A percentile compares a stretch with the other conserved stretches of the same genome.
These are phyloP conservation scores for Xylaria sp. DNA, from an alignment of 2,329 filamentous ascomycete genomes.

Conservation along the genomic window DNA sequence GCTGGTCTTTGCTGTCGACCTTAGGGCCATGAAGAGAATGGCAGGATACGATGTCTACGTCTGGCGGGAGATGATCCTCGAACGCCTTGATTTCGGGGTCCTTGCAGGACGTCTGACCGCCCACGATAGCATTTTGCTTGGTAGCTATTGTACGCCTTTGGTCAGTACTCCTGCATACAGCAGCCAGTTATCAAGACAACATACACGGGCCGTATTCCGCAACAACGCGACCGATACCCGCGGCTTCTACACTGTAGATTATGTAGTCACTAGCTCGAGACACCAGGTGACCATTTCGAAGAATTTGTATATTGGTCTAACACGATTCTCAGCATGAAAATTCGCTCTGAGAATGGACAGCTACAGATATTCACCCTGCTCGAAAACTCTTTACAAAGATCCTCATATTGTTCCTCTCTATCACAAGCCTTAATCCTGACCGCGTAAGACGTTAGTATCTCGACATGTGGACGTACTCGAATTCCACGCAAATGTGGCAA, in stretches of 20 bases:
- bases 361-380: constrained; percentile 74
- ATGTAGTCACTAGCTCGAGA: constrained; percentile 98
- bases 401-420: constrained; percentile 86
- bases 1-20: constrained; percentile 88
- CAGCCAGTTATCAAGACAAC: constrained; percentile 48
- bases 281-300: constrained; percentile 93
- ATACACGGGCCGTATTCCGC: constrained; percentile 92
- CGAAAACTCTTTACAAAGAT: constrained; percentile 81
- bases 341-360: constrained; percentile 47
- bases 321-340: constrained; percentile 62
- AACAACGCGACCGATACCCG: constrained; percentile 87
- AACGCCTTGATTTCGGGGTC: constrained; percentile 95
- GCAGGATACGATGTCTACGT: constrained; percentile 94
- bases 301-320: constrained; percentile 86
- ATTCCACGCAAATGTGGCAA: constrained; percentile 15
- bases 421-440: constrained; percentile 93
- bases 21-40: constrained; percentile 96
- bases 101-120: constrained; percentile 98
- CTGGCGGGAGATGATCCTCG: constrained; percentile 83
- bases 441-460: constrained; percentile 41
- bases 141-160: constrained; percentile 70
- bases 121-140: constrained; percentile 93
- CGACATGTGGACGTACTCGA: background rate
- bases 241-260: constrained; percentile 97
- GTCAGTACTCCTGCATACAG: constrained; percentile 11